Evolutionary conservation across 768 basidiomycete species (phyloP), one percentile per base, ranked within the genome.

Genomic region (Pleurotus ostreatus): DNA sequence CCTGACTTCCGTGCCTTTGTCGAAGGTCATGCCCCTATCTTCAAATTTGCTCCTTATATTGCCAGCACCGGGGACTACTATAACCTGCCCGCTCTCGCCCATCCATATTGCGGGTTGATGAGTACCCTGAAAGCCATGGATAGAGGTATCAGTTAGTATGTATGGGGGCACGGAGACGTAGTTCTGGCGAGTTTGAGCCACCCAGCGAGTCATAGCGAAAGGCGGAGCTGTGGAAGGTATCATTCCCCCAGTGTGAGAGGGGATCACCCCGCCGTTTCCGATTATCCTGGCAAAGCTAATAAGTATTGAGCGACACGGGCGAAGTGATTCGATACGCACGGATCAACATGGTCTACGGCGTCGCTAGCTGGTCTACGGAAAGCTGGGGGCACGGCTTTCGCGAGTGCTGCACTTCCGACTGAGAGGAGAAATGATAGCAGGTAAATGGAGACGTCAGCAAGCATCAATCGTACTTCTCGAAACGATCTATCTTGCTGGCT

Each of bases 91-190:
- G 59, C 83, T 88, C 62, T 89, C 88, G 2, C 86, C 90, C 89
- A 93, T 92, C 90, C 89, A 92, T 38, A 93, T 92, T 0, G 91
- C 91, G 9, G 90, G 89, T 61, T 91, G 91, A 54, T 89, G 83
- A 3, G 90, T 92, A 4, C 81, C 89, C 46, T 87, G 81, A 62
- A 92, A 91, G 1, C 91, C 90, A 61, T 89, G 85, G 2, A 92
- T 80, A 11, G 59, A 63, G 18, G 61, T 61, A 16, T 70, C 66
- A 0, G 87, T 85, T 66, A 80, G 77, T 66, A 89, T 88, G 63
- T 86, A 89, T 3, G 88, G 85, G 1, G 83, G 83, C 8, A 83
- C 77, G 4, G 86, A 89, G 46, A 88, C 86, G 58, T 86, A 89
- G 69, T 89, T 90, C 55, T 82, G 72, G 57, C 87, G 80, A 7